phyloP scores from a whole-genome alignment of 2,329 filamentous ascomycete genomes.

The Ascomycota sp. region DNA sequence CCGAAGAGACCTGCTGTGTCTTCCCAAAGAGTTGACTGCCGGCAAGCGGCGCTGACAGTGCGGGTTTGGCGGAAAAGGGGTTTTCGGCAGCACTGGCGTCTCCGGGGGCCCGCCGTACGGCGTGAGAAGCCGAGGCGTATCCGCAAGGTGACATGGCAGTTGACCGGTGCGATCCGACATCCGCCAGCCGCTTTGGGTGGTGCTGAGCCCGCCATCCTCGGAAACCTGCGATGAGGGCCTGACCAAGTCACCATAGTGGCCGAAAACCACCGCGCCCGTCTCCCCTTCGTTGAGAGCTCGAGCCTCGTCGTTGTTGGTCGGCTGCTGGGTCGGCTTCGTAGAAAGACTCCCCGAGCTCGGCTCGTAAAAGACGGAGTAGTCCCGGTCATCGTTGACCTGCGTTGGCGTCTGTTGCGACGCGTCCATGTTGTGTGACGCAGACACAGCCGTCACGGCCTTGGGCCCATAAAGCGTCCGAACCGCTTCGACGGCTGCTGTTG shows the following conservation, averaged over 20 bases:
- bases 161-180: slow-evolving; percentile 13
- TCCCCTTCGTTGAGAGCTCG: slow-evolving; percentile 24
- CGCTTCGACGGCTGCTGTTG: too few species aligned
- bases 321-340: slow-evolving; percentile 8
- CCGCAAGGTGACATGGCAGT: slow-evolving; percentile 9
- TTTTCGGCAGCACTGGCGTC: slow-evolving; percentile 29
- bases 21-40: slow-evolving; percentile 31
- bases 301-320: slow-evolving; percentile 10
- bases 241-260: slow-evolving; percentile 13
- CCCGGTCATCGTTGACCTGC: slow-evolving; percentile 33
- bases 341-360: slow-evolving; percentile 10
- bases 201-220: slow-evolving; percentile 19
- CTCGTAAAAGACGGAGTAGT: slow-evolving; percentile 26
- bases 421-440: too few species aligned
- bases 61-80: slow-evolving; percentile 20
- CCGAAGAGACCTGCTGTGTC: slow-evolving; percentile 33
- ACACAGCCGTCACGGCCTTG: too few species aligned
- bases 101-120: slow-evolving; percentile 15
- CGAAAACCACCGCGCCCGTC: slow-evolving; percentile 28
- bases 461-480: too few species aligned
- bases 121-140: slow-evolving; percentile 3
- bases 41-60: slow-evolving; percentile 15
- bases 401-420: slow-evolving; percentile 32
- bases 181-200: slow-evolving; percentile 19
- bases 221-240: slow-evolving; percentile 20